These are phyloP conservation scores for Funneliformis geosporum DNA, from an alignment of 192 early-diverging fungal genomes.

Conservation along the genomic window DNA sequence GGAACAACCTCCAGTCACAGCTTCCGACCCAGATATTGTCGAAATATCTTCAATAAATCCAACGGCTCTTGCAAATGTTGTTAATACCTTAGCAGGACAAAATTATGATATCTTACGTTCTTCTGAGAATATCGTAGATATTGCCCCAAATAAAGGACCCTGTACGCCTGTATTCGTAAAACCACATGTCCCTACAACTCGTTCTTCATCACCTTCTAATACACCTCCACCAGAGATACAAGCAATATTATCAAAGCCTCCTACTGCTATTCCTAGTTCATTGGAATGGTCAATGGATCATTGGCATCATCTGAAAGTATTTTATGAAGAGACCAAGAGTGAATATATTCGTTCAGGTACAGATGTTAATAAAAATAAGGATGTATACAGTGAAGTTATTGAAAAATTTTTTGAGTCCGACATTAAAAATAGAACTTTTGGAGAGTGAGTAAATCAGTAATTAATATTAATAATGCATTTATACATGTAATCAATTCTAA, in stretches of 20 bases:
- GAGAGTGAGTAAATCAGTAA: constrained; percentile 1
- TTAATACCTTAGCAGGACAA: neutral
- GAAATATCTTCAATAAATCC: neutral
- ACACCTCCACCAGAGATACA: neutral
- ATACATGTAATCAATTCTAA: neutral
- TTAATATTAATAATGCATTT: too few species aligned
- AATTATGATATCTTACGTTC: constrained; percentile 14
- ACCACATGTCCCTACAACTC: neutral
- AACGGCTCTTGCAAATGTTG: neutral
- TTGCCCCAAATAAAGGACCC: too few species aligned
- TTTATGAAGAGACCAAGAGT: constrained; percentile 17
- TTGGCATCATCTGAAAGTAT: neutral
- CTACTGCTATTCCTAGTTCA: neutral
- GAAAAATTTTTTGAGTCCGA: neutral
- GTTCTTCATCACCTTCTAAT: neutral
- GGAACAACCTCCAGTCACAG: neutral
- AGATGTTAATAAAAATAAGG: neutral
- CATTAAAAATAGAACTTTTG: neutral
- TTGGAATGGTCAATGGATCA: neutral
- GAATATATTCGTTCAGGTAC: constrained; percentile 1
- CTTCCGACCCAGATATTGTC: neutral
- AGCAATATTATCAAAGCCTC: neutral
- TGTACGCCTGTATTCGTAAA: neutral
- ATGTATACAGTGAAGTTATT: constrained; percentile 4
- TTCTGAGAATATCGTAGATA: neutral